phyloP scores from a whole-genome alignment of 345 rosid genomes.

The Murraya paniculata region DNA sequence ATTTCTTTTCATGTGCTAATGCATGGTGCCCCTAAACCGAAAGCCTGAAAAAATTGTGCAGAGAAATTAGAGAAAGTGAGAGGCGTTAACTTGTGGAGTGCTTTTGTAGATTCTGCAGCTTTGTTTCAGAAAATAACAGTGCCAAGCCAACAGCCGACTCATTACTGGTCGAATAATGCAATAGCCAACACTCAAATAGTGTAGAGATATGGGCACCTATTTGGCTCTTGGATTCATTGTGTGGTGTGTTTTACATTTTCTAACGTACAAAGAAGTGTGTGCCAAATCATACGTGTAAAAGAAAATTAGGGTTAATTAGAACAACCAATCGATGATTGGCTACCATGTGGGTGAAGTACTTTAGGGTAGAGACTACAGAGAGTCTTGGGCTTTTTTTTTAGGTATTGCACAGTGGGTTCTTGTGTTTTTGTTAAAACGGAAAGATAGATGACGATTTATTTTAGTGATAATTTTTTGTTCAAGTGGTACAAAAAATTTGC shows the following conservation, averaged over 20 bases:
- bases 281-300: not conserved
- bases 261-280: not conserved
- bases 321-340: not conserved
- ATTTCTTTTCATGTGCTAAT: not conserved
- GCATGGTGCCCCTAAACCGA: not conserved
- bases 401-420: no score
- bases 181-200: not conserved
- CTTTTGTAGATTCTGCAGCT: not conserved
- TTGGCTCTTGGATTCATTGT: not conserved
- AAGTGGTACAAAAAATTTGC: no score
- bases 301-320: not conserved
- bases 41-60: not conserved
- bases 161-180: not conserved
- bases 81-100: not conserved
- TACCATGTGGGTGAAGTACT: not conserved
- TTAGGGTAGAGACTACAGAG: not conserved
- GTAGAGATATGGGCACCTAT: not conserved
- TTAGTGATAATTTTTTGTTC: no score
- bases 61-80: not conserved
- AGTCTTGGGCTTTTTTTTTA: not conserved
- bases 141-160: not conserved
- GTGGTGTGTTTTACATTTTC: no score
- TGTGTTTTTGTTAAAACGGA: not conserved
- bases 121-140: not conserved
- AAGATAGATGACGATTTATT: no score